Evolutionary conservation across 2,329 filamentous ascomycete genomes (phyloP).

Genomic region (Apiospora koreana): DNA sequence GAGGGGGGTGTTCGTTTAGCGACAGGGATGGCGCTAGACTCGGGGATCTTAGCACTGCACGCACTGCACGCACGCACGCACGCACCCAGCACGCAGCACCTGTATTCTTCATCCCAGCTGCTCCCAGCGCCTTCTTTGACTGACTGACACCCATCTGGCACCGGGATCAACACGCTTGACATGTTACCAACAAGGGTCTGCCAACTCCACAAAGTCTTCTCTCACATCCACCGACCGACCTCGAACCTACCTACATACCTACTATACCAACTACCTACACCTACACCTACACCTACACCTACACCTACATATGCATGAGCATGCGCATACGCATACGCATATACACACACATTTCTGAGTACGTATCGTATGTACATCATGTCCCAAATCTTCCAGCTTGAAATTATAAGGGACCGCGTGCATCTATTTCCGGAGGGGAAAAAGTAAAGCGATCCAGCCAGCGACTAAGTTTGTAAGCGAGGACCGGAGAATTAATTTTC

Average conservation of each 20-base stretch:
- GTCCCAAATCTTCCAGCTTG: neutral
- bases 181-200: constrained; percentile 28
- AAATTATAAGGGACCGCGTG: neutral
- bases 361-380: neutral
- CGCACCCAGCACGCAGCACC: too few relatives aligned
- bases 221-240: neutral
- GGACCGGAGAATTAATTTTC: constrained; percentile 6
- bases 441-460: neutral
- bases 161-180: constrained; percentile 28
- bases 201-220: constrained; percentile 19
- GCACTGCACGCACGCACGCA: too few relatives aligned
- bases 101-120: constrained; percentile 26
- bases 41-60: neutral
- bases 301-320: neutral
- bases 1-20: neutral
- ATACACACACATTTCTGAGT: neutral
- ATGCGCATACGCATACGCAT: neutral
- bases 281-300: neutral
- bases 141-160: constrained; percentile 27
- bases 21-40: neutral
- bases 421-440: neutral
- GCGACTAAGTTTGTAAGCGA: neutral
- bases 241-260: neutral
- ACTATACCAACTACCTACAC: too few relatives aligned
- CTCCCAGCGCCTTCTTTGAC: constrained; percentile 1